Evolutionary conservation across 2,329 filamentous ascomycete genomes (phyloP).

Genomic region (Ceratocystis destructans): DNA sequence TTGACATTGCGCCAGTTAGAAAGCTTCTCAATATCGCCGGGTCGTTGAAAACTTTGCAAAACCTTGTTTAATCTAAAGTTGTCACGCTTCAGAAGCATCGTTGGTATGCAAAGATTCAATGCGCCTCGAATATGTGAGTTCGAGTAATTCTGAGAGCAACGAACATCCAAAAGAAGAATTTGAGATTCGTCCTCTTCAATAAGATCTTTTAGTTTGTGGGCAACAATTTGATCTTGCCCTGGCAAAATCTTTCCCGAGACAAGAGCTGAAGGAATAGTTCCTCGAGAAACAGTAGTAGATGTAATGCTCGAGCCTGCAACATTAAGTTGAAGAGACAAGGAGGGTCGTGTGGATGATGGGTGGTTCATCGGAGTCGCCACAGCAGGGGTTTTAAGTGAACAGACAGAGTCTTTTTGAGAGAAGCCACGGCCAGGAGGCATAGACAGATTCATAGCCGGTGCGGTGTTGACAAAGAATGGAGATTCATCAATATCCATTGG

Average conservation of each 20-base stretch:
- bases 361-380: not conserved
- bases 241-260: slow-evolving; percentile 3
- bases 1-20: slow-evolving; percentile 59
- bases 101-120: slow-evolving; percentile 87
- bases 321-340: slow-evolving; percentile 39
- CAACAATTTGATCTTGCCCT: slow-evolving; percentile 37
- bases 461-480: slow-evolving; percentile 22
- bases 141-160: slow-evolving; percentile 72
- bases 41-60: slow-evolving; percentile 68
- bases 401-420: not conserved
- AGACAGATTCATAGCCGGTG: slow-evolving; percentile 31
- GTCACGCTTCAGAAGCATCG: slow-evolving; percentile 77
- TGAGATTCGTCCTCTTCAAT: slow-evolving; percentile 31
- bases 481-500: slow-evolving; percentile 31
- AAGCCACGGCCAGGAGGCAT: slow-evolving; percentile 8
- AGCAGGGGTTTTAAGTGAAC: not conserved
- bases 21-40: slow-evolving; percentile 57
- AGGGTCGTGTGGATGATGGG: not conserved
- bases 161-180: slow-evolving; percentile 55
- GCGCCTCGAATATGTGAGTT: slow-evolving; percentile 64
- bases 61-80: slow-evolving; percentile 84
- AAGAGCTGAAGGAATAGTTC: slow-evolving; percentile 3
- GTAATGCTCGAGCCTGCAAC: slow-evolving; percentile 20
- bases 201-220: slow-evolving; percentile 42
- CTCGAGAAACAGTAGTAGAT: slow-evolving; percentile 22